Evolutionary conservation across 1,139 yeast genomes (phyloP), one percentile per base, ranked within the genome.

Genomic region (Blastobotrys capitulatus): DNA sequence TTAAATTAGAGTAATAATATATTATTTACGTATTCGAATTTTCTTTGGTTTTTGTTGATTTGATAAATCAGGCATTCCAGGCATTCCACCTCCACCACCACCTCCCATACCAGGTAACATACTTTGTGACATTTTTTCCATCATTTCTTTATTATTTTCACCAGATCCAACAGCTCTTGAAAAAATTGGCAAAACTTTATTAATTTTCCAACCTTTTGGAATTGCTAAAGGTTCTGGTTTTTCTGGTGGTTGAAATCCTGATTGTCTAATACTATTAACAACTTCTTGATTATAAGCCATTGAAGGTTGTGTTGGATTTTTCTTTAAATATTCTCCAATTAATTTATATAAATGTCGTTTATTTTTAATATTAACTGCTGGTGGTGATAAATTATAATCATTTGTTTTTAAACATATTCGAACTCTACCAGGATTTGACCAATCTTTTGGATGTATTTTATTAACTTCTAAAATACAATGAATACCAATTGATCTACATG

Each of bases 341-440:
- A 75, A 73, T 43, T 75, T 73, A 64, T 85, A 73, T 47, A 92
- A 69, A 47, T 79, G 81, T 58, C 95, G 79, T 65, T 90, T 90
- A 58, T 78, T 82, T 43, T 69, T 68, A 54, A 74, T 67, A 20
- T 43, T 48, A 18, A 49, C 44, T 27, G 50, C 51, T 12, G 48
- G 47, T 1, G 48, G 45, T 16, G 55, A 46, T 19, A 25, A 2
- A 26, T 50, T 44, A 41, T 55, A 44, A 69, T 69, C 60, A 36
- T 16, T 80, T 66, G 52, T 76, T 76, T 60, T 82, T 38, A 86
- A 59, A 44, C 80, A 70, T 19, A 89, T 86, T 58, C 96, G 78
- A 36, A 92, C 92, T 60, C 97, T 77, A 13, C 98, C 98, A 1
- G 97, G 95, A 64, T 92, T 92, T 54, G 97, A 96, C 77, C 86